phyloP scores from a whole-genome alignment of 1,139 yeast genomes.

The Saccharomyces hybrid region DNA sequence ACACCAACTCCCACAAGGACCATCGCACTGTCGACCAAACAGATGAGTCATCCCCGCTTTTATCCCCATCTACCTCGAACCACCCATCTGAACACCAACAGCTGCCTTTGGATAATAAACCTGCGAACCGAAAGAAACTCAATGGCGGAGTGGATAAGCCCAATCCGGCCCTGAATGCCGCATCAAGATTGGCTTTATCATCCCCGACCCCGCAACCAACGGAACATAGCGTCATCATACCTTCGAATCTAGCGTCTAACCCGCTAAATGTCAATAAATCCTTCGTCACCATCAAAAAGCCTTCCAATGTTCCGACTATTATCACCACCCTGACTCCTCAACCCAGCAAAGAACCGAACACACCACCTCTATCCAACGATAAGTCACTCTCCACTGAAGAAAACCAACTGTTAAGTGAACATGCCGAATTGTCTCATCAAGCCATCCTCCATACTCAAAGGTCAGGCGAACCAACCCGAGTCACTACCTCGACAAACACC shows the following conservation, averaged over 20 bases:
- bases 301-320: slow-evolving; percentile 13
- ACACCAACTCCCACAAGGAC: slow-evolving; percentile 17
- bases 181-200: neutral
- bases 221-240: slow-evolving; percentile 31
- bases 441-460: slow-evolving; percentile 13
- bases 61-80: neutral
- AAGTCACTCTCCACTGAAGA: slow-evolving; percentile 4
- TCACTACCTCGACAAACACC: slow-evolving; percentile 10
- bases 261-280: slow-evolving; percentile 69
- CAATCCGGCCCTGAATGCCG: neutral
- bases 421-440: slow-evolving; percentile 11
- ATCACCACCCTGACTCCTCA: slow-evolving; percentile 9
- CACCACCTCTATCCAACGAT: neutral
- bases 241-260: slow-evolving; percentile 71
- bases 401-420: slow-evolving; percentile 8
- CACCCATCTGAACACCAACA: neutral
- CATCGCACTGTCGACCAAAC: neutral
- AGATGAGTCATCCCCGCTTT: neutral
- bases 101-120: neutral
- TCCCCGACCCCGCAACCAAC: neutral
- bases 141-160: neutral
- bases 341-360: neutral
- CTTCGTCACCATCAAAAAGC: slow-evolving; percentile 62
- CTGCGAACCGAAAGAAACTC: neutral
- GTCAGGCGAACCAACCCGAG: slow-evolving; percentile 16